Evolutionary conservation across 1,139 yeast species (phyloP), one percentile per base, ranked within the genome.

Genomic region (Hyphopichia burtonii): DNA sequence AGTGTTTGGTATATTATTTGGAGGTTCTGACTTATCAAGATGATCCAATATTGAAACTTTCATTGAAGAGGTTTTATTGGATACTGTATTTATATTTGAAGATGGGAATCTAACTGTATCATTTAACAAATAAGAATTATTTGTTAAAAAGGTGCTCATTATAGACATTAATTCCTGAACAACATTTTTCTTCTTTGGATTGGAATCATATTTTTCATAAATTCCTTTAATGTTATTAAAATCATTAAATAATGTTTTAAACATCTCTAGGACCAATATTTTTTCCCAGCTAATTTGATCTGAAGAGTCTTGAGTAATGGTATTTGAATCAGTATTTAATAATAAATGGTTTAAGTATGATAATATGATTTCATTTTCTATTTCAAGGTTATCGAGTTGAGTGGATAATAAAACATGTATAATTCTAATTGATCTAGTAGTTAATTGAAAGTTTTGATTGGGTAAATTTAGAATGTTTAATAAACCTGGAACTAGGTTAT

Each of bases 351-450:
- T 86, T 31, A 90, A 63, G 34, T 85, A 70, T 0, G 95, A 82
- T 18, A 91, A 62, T 1, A 91, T 79, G 7, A 89, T 89, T 55
- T 89, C 96, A 25, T 88, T 75, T 59, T 91, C 97, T 32, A 86
- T 76, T 40, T 79, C 83, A 30, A 91, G 63, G 14, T 80, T 74
- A 0, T 71, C 61, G 32, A 89, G 69, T 47, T 84, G 90, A 10
- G 81, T 72, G 16, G 78, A 67, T 12, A 90, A 63, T 36, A 90
- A 59, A 5, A 87, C 66, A 38, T 76, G 74, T 11, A 88, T 71
- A 12, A 90, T 75, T 43, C 98, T 72, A 43, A 89, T 79, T 6
- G 87, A 84, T 48, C 98, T 74, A 1, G 86, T 83, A 34, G 82
- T 77, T 8, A 83, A 71, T 0, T 93, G 75, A 54, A 87, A 91